Conservation (phyloP, 2,329 filamentous ascomycete genomes). For the Aspergillus pseudoviridinutans region DNA sequence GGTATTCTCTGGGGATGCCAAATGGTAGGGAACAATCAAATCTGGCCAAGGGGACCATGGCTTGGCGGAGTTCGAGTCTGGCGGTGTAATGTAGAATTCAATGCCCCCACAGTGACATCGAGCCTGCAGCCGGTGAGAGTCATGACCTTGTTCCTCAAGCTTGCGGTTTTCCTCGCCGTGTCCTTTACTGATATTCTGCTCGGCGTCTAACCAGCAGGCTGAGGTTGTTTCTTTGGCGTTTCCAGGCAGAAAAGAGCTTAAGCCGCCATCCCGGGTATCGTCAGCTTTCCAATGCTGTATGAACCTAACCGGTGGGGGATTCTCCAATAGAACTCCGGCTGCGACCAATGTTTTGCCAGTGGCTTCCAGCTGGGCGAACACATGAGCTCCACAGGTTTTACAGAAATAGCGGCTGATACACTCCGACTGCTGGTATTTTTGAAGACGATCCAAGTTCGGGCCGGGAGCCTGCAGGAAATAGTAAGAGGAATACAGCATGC, state of each 20-base stretch:
- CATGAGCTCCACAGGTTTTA: slow-evolving; percentile 47
- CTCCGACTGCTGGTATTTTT: slow-evolving; percentile 43
- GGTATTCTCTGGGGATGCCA: slow-evolving; percentile 41
- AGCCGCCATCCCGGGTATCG: slow-evolving; percentile 28
- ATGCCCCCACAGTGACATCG: slow-evolving; percentile 55
- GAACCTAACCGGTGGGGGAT: slow-evolving; percentile 14
- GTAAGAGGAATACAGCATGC: slow-evolving; percentile 45
- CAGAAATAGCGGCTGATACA: slow-evolving; percentile 48
- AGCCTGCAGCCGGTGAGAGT: slow-evolving; percentile 35
- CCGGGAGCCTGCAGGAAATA: slow-evolving; percentile 37
- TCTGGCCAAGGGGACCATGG: slow-evolving; percentile 52
- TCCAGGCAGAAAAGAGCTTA: slow-evolving; percentile 24
- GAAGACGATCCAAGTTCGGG: slow-evolving; percentile 33
- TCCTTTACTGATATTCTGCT: slow-evolving; percentile 1
- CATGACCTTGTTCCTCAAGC: background rate
- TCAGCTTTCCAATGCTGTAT: slow-evolving; percentile 26
- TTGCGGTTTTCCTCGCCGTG: background rate
- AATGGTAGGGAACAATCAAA: slow-evolving; percentile 48
- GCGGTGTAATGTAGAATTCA: slow-evolving; percentile 55
- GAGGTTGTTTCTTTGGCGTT: slow-evolving; percentile 8
- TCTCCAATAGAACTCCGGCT: slow-evolving; percentile 25
- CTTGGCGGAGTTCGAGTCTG: slow-evolving; percentile 44
- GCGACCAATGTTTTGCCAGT: slow-evolving; percentile 31
- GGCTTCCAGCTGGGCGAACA: slow-evolving; percentile 26
- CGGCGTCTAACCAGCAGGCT: slow-evolving; percentile 19